Conservation (phyloP, 768 basidiomycete species). For the Boletus rubescentipes region DNA sequence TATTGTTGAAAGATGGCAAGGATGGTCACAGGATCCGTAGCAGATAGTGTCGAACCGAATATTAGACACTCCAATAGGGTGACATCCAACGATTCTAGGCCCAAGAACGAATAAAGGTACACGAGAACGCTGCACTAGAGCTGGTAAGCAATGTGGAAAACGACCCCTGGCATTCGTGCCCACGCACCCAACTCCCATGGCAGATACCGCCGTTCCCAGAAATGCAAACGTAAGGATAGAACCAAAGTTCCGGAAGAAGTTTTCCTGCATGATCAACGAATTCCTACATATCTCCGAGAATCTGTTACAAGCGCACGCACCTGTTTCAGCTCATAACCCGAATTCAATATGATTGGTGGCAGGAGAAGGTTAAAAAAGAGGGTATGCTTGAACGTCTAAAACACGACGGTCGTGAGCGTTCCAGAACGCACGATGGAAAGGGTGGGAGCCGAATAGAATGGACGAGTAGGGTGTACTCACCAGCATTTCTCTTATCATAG, state of each 20-base stretch:
- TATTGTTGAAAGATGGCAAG: conserved; percentile 98
- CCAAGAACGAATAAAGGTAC: conserved; percentile 91
- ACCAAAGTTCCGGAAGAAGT: conserved; percentile 98
- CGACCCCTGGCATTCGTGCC: not conserved
- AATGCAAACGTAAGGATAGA: conserved; percentile 95
- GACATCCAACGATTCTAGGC: conserved; percentile 84
- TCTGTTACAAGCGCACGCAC: conserved; percentile 38
- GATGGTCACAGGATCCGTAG: conserved; percentile 98
- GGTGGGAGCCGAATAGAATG: not conserved
- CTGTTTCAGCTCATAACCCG: conserved; percentile 97
- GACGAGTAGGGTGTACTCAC: conserved; percentile 49
- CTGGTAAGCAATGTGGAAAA: conserved; percentile 40
- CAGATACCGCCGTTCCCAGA: conserved; percentile 92
- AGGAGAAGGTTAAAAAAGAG: conserved; percentile 98
- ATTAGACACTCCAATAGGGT: conserved; percentile 90
- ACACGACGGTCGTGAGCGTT: conserved; percentile 13
- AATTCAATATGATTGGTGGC: conserved; percentile 97
- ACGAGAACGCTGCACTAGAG: conserved; percentile 76
- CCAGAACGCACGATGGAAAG: not conserved
- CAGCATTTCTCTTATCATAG: conserved; percentile 96
- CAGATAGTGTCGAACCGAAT: conserved; percentile 95
- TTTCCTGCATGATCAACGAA: conserved; percentile 57
- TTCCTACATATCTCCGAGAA: not conserved
- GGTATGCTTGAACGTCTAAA: conserved; percentile 92
- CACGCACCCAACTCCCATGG: conserved; percentile 91